Percentiles rank a stretch among this genome's conserved stretches.
Conservation (phyloP, 441 rosid species). For the Iberis amara region DNA sequence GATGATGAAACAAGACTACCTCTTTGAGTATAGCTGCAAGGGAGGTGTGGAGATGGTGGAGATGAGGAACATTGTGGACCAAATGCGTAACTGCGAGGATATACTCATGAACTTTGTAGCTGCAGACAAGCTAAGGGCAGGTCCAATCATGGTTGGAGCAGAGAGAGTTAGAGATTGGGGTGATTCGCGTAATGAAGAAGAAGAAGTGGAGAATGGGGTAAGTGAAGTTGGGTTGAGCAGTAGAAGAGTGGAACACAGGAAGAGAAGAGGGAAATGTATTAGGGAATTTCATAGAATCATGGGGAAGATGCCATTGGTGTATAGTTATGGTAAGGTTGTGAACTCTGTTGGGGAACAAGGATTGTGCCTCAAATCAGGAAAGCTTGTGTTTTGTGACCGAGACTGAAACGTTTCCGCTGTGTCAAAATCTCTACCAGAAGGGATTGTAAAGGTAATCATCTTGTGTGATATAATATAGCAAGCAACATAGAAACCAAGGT, state of each 20-base stretch:
- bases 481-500: no score
- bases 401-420: no score
- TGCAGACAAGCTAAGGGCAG: constrained; percentile 53
- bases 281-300: constrained; percentile 56
- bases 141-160: constrained; percentile 74
- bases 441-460: no score
- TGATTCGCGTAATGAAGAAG: constrained; percentile 65
- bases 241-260: constrained; percentile 66
- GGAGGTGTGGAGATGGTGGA: constrained; percentile 47
- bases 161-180: constrained; percentile 77
- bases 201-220: constrained; percentile 27
- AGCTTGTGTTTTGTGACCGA: constrained; percentile 58
- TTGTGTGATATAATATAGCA: no score
- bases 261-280: constrained; percentile 73
- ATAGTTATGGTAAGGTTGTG: constrained; percentile 66
- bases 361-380: constrained; percentile 57
- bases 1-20: constrained; percentile 58
- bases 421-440: no score
- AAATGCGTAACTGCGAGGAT: constrained; percentile 76
- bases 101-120: constrained; percentile 77
- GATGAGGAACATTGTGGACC: constrained; percentile 61
- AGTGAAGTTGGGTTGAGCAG: constrained; percentile 71
- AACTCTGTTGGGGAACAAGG: constrained; percentile 85
- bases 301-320: constrained; percentile 75
- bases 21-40: constrained; percentile 59